phyloP scores from a whole-genome alignment of 305 asterid species.

The Plantago lanceolata region DNA sequence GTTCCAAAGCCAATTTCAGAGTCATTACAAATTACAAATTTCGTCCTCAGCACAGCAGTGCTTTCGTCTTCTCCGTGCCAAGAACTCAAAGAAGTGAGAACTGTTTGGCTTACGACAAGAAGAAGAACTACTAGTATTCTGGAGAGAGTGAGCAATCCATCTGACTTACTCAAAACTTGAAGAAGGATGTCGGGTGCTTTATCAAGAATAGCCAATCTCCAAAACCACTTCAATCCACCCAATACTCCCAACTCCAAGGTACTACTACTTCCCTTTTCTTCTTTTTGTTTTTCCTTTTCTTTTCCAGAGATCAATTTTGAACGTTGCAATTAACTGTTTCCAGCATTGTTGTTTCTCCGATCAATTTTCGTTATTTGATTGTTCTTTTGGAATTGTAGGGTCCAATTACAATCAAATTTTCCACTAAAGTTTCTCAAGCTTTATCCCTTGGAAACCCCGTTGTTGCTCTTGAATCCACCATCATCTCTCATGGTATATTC shows the following conservation, averaged over 20 bases:
- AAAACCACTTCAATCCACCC: constrained; percentile 39
- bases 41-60: too few relatives aligned
- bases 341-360: neutral
- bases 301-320: too few relatives aligned
- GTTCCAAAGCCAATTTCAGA: too few relatives aligned
- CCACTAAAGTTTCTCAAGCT: constrained; percentile 72
- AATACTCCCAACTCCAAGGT: constrained; percentile 36
- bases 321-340: neutral
- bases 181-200: constrained; percentile 36
- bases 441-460: constrained; percentile 60
- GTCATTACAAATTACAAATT: too few relatives aligned
- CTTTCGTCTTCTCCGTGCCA: too few relatives aligned
- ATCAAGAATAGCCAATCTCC: constrained; percentile 45
- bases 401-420: constrained; percentile 44
- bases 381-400: constrained; percentile 29
- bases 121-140: too few relatives aligned
- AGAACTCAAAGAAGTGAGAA: too few relatives aligned
- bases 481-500: constrained; percentile 76
- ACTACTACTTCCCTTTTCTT: neutral
- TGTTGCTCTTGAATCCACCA: constrained; percentile 96
- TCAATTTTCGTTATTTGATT: constrained; percentile 14
- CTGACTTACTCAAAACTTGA: neutral
- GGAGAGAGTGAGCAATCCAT: too few relatives aligned
- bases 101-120: too few relatives aligned
- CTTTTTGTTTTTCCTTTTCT: too few relatives aligned